Conservation (phyloP, 257 asterid genomes). For the Ligustrum vulgare region DNA sequence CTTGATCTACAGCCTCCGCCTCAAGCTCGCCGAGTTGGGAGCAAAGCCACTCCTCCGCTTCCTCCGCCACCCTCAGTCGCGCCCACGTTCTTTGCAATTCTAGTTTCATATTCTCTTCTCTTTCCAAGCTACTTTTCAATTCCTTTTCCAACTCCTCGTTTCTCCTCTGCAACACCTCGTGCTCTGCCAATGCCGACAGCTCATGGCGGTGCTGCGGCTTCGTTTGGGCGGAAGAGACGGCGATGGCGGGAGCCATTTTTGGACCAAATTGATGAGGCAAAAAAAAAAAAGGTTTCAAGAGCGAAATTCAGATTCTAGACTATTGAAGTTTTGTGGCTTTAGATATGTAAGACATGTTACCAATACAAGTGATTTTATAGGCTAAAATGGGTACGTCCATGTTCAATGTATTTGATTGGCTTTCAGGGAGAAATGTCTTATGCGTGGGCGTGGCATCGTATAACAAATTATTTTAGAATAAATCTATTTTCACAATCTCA, state of each 20-base stretch:
- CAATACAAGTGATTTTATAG: constrained; percentile 25
- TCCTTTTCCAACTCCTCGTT: constrained; percentile 72
- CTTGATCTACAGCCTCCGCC: constrained; percentile 75
- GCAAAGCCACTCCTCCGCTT: constrained; percentile 87
- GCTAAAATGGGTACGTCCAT: constrained; percentile 34
- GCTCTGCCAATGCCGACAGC: background rate
- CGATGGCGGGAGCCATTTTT: constrained; percentile 41
- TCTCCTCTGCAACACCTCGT: constrained; percentile 39
- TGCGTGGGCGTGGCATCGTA: background rate
- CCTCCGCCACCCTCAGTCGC: constrained; percentile 73
- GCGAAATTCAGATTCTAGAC: too few species aligned
- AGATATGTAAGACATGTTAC: background rate
- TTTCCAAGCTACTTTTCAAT: constrained; percentile 45
- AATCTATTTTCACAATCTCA: too few species aligned
- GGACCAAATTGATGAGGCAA: background rate
- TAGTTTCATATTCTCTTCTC: constrained; percentile 54
- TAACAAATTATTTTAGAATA: too few species aligned
- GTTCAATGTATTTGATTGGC: constrained; percentile 48
- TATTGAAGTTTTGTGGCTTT: background rate
- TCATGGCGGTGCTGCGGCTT: background rate
- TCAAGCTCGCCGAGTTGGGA: constrained; percentile 75
- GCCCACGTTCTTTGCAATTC: constrained; percentile 41
- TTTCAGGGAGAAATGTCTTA: background rate
- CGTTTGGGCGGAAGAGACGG: constrained; percentile 19
- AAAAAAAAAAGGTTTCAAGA: background rate